Evolutionary conservation across 192 early-diverging fungal species (phyloP), one percentile per base, ranked within the genome.

Genomic region (Coemansia nantahalensis): DNA sequence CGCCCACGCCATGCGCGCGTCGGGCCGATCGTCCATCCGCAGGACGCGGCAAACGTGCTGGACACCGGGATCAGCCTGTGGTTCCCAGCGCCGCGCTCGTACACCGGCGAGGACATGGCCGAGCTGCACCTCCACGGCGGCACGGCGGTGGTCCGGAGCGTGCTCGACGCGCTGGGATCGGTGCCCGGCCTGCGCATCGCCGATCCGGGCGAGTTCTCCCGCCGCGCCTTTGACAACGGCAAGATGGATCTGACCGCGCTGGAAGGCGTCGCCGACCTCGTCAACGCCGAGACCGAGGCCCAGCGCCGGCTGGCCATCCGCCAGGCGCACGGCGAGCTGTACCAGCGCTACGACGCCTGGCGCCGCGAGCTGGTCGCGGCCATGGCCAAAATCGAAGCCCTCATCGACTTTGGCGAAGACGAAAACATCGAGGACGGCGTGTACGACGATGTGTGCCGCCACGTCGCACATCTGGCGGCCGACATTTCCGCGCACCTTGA

Each of bases 341-440:
- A 71, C 48, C 63, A 62, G 23, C 39, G 82, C 37, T 90, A 84
- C 55, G 84, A 86, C 18, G 15, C 12, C 1, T 91, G 89, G 89
- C 60, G 89, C 17, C 51, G 51, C 18, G 47, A 77, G 44, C 44
- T 89, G 6, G 79, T 91, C 22, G 37, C 70, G 13, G 54, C 70
- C 17, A 82, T 84, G 71, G 87, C 84, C 1, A 57, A 78, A 1
- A 62, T 82, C 9, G 89, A 91, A 43, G 87, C 89, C 12, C 51
- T 80, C 2, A 87, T 91, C 18, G 89, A 91, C 33, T 91, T 91
- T 73, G 79, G 84, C 38, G 89, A 89, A 52, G 87, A 91, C 40
- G 89, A 91, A 45, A 79, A 85, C 17, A 86, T 91, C 31, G 89
- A 91, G 38, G 84, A 88, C 32, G 83, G 69, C 21, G 79, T 88